Conservation (phyloP, 805 yeast genomes). For the Yarrowia divulgata region DNA sequence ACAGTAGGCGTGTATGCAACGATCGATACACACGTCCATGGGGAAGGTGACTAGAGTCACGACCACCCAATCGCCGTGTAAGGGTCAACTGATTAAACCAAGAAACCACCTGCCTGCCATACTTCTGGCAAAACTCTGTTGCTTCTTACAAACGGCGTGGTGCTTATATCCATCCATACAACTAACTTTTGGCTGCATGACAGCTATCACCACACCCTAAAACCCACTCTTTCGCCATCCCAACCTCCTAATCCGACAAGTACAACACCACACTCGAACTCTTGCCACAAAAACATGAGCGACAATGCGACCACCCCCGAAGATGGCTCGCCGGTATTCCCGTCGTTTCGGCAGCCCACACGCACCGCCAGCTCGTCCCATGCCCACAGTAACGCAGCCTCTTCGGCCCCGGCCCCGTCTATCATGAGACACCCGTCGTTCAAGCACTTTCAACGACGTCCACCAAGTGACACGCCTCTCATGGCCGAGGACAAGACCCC, state of each 20-base stretch:
- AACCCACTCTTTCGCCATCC: constrained; percentile 22
- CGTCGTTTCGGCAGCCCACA: constrained; percentile 14
- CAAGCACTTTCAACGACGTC: constrained; percentile 34
- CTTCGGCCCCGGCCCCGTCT: constrained; percentile 24
- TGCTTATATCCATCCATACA: constrained; percentile 10
- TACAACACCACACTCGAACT: constrained; percentile 2
- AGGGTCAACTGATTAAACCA: neutral
- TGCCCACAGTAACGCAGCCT: neutral
- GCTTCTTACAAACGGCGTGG: neutral
- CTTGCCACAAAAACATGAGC: constrained; percentile 17
- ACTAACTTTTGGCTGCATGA: constrained; percentile 24
- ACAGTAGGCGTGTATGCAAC: neutral
- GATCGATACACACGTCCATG: too few species aligned
- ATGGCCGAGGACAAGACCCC: constrained; percentile 30
- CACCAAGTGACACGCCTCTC: constrained; percentile 32
- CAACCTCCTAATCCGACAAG: constrained; percentile 11
- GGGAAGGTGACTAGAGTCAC: too few species aligned
- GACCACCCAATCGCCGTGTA: too few species aligned
- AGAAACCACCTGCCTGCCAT: neutral
- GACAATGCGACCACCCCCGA: constrained; percentile 36
- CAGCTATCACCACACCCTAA: constrained; percentile 35
- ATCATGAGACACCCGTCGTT: constrained; percentile 30
- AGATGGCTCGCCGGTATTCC: constrained; percentile 34
- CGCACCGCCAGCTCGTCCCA: neutral
- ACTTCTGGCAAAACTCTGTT: constrained; percentile 8